These are phyloP conservation scores for Evansstolkia leycettana DNA, from an alignment of 495 filamentous ascomycete genomes.

Conservation along the genomic window DNA sequence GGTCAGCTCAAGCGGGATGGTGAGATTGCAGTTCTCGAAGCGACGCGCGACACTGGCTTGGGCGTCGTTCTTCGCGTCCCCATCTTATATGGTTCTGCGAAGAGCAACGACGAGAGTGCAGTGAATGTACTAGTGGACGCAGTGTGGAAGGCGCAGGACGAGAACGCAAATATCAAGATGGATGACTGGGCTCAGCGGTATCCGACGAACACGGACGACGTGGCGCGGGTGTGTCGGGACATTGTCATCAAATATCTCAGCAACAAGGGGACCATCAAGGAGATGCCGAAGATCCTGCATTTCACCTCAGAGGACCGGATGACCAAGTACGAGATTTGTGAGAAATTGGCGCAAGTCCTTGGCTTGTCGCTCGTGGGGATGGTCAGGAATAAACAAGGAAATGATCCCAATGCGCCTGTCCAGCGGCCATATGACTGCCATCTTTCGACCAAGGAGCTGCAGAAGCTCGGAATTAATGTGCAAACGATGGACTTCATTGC, in stretches of 20 bases:
- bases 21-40: constrained; percentile 58
- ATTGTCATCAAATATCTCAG: constrained; percentile 56
- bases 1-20: constrained; percentile 82
- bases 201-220: constrained; percentile 80
- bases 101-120: constrained; percentile 55
- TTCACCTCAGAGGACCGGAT: constrained; percentile 79
- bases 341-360: constrained; percentile 69
- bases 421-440: constrained; percentile 85
- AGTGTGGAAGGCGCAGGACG: constrained; percentile 54
- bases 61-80: constrained; percentile 76
- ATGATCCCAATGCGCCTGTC: constrained; percentile 61
- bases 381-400: constrained; percentile 57
- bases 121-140: constrained; percentile 69
- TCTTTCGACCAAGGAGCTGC: constrained; percentile 63
- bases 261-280: constrained; percentile 21
- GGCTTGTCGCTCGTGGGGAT: constrained; percentile 63
- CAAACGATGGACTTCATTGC: constrained; percentile 60
- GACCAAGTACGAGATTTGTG: constrained; percentile 87
- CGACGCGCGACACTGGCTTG: constrained; percentile 36
- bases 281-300: constrained; percentile 64
- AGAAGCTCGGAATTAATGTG: constrained; percentile 66
- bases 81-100: constrained; percentile 66
- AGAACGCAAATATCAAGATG: constrained; percentile 54
- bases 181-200: constrained; percentile 82
- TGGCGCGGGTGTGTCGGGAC: constrained; percentile 65